Evolutionary conservation across 257 asterid species (phyloP), one percentile per base, ranked within the genome.

Genomic region (Solanum ossicruentum): DNA sequence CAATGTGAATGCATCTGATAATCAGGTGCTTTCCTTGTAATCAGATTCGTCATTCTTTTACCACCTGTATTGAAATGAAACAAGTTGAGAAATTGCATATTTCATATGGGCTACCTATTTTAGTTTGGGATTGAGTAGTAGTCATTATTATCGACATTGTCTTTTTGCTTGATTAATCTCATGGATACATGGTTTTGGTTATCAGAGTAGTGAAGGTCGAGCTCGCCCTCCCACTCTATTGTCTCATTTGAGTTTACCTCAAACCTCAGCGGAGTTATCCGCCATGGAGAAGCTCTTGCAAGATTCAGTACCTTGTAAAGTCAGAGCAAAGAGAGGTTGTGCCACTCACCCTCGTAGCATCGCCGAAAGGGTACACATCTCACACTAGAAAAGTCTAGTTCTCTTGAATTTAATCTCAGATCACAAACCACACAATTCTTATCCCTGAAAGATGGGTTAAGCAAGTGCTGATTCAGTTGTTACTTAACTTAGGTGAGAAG

Each of bases 321-420:
- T 89, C 82, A 90, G 98, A 84, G 99, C 99, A 2, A 95, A 95
- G 87, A 85, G 99, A 84, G 99, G 99, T 0, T 93, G 89, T 61
- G 99, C 99, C 12, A 95, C 99, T 87, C 99, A 95, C 60, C 99
- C 99, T 5, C 88, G 99, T 16, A 95, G 99, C 92, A 95, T 95
- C 75, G 99, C 99, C 18, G 99, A 95, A 89, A 94, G 99, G 94
- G 99, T 94, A 91, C 57, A 81, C 26, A 83, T 58, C 65, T 77
- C 55, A 39, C 18, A 41, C 8, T 83, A 17, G 47, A 18, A 82
- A 12, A 43, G 23, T 60, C 78, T 49, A 47, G 18, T 45, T 45
- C 81, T 75, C 4, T 75, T 75, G 10, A 13, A 73, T 73, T n/a
- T n/a, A 21, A 21, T 41, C 5, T 43, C 20, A 72, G 36, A 45